Conservation (phyloP, 2,329 filamentous ascomycete genomes). For the Drechmeria coniospora region DNA sequence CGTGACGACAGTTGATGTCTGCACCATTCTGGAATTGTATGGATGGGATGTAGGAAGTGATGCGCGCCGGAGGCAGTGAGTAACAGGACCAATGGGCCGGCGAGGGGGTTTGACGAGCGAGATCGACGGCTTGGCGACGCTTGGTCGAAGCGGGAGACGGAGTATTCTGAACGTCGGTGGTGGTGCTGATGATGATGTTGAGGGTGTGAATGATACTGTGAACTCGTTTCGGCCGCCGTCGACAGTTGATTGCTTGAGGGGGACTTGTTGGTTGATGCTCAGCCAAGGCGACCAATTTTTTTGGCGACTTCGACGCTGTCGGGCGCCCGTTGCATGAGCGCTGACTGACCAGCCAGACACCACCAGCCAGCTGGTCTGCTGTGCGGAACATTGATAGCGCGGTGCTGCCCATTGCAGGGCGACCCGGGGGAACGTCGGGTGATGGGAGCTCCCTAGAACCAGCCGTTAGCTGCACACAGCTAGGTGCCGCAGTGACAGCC, state of each 20-base stretch:
- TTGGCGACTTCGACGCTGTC: conserved; percentile 5
- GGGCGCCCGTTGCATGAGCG: no score
- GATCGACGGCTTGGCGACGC: no score
- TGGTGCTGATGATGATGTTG: neutral
- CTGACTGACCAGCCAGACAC: no score
- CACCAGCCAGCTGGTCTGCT: neutral
- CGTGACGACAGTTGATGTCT: conserved; percentile 40
- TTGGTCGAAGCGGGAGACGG: no score
- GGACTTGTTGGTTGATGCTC: neutral
- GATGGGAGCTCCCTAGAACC: conserved; percentile 1
- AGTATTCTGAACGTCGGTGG: no score
- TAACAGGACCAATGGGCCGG: conserved; percentile 1
- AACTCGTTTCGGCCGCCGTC: neutral
- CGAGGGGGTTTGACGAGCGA: neutral
- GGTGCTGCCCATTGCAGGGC: neutral
- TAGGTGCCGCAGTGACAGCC: no score
- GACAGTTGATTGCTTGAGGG: no score
- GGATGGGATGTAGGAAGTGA: conserved; percentile 4
- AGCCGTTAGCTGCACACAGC: no score
- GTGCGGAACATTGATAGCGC: conserved; percentile 7
- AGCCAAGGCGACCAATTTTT: conserved; percentile 5
- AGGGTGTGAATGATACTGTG: neutral
- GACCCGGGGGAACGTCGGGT: conserved; percentile 10
- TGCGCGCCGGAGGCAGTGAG: neutral
- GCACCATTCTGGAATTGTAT: conserved; percentile 22